phyloP scores from a whole-genome alignment of 2,329 filamentous ascomycete species.

The Botrytis tulipae region DNA sequence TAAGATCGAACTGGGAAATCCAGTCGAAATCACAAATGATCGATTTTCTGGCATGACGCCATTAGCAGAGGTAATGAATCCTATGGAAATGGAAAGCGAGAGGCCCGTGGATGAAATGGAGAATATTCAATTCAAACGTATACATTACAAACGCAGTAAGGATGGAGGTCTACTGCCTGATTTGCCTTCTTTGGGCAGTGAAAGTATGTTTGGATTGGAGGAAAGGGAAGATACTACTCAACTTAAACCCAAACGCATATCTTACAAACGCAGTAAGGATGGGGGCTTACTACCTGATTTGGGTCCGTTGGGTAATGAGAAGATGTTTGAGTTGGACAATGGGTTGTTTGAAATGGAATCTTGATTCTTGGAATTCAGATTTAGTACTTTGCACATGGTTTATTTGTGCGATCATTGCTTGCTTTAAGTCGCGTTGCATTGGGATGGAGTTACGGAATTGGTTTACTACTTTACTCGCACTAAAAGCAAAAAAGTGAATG shows the following conservation, averaged over 20 bases:
- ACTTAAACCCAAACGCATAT: conserved; percentile 14
- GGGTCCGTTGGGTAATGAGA: conserved; percentile 20
- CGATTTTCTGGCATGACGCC: conserved; percentile 25
- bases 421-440: neutral
- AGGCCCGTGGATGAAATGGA: conserved; percentile 6
- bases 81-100: conserved; percentile 11
- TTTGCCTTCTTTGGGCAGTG: conserved; percentile 20
- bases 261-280: conserved; percentile 19
- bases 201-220: conserved; percentile 21
- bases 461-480: neutral
- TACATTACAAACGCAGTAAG: conserved; percentile 19
- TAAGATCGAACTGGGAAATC: conserved; percentile 33
- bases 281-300: conserved; percentile 17
- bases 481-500: conserved; percentile 5
- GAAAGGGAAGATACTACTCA: neutral
- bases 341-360: conserved; percentile 24
- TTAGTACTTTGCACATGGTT: neutral
- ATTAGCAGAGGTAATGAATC: conserved; percentile 11
- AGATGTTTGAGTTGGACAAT: conserved; percentile 24
- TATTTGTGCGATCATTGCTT: neutral
- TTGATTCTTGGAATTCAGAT: neutral
- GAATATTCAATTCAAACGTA: conserved; percentile 12
- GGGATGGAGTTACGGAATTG: conserved; percentile 7
- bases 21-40: conserved; percentile 32
- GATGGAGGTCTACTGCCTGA: conserved; percentile 18